These are phyloP conservation scores for Aspergillus diversus DNA, from an alignment of 495 filamentous ascomycete genomes.

Conservation along the genomic window DNA sequence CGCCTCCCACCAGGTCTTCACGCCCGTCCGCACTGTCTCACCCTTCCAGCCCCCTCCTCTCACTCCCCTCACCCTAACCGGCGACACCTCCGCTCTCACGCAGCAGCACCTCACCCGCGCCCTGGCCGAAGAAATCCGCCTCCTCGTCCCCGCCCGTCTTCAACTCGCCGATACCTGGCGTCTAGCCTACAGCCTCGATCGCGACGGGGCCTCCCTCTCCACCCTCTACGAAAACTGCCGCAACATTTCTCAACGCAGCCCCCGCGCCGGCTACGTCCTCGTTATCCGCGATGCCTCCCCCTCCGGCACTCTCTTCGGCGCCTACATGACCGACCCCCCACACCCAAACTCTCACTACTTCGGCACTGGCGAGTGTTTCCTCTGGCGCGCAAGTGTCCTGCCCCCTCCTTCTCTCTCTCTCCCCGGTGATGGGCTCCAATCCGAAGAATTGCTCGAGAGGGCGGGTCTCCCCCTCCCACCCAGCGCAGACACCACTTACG, in stretches of 20 bases:
- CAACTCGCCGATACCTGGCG: slow-evolving; percentile 87
- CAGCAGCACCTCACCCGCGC: slow-evolving; percentile 65
- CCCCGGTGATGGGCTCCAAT: slow-evolving; percentile 39
- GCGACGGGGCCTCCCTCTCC: slow-evolving; percentile 82
- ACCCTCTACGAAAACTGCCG: slow-evolving; percentile 84
- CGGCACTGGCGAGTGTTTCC: slow-evolving; percentile 96
- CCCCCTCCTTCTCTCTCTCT: slow-evolving; percentile 52
- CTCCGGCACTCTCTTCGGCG: slow-evolving; percentile 75
- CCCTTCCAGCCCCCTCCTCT: slow-evolving; percentile 65
- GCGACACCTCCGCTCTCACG: slow-evolving; percentile 37
- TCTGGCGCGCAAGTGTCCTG: slow-evolving; percentile 82
- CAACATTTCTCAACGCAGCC: slow-evolving; percentile 59
- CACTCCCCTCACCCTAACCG: slow-evolving; percentile 56
- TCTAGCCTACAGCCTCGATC: slow-evolving; percentile 87
- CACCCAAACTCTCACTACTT: slow-evolving; percentile 83
- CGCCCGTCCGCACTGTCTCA: slow-evolving; percentile 55
- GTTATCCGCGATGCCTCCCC: slow-evolving; percentile 73
- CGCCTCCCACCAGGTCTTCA: slow-evolving; percentile 45
- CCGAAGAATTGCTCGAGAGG: slow-evolving; percentile 43
- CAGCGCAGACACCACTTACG: slow-evolving; percentile 69
- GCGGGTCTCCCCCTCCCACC: slow-evolving; percentile 69
- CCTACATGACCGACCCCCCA: slow-evolving; percentile 88
- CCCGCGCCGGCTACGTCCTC: slow-evolving; percentile 82
- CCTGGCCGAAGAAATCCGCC: slow-evolving; percentile 91
- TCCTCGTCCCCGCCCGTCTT: slow-evolving; percentile 82